Conservation (phyloP, 2,329 filamentous ascomycete species). For the Alternaria dauci region DNA sequence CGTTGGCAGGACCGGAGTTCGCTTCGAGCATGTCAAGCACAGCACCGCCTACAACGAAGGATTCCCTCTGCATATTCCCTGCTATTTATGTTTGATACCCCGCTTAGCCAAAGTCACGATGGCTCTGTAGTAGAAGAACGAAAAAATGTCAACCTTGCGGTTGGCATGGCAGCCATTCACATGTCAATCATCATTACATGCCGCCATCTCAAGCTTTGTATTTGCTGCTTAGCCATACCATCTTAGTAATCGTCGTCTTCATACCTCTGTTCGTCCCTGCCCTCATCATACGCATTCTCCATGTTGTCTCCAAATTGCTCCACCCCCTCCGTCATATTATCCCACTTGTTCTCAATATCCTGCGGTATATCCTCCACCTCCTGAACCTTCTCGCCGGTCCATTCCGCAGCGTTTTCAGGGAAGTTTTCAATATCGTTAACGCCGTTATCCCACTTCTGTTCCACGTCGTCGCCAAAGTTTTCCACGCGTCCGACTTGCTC, state of each 20-base stretch:
- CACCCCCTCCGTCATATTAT: slow-evolving; percentile 26
- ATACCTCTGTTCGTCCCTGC: slow-evolving; percentile 34
- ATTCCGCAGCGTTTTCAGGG: slow-evolving; percentile 33
- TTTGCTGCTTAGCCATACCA: background rate
- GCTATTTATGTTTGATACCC: background rate
- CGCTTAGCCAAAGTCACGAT: background rate
- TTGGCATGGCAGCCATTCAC: background rate
- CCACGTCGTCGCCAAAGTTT: slow-evolving; percentile 32
- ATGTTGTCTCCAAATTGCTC: slow-evolving; percentile 33
- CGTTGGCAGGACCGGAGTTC: background rate
- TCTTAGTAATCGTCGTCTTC: slow-evolving; percentile 31
- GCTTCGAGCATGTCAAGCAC: background rate
- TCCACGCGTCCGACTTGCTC: slow-evolving; percentile 35
- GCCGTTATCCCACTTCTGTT: slow-evolving; percentile 29
- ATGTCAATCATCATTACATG: background rate
- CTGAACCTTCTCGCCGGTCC: slow-evolving; percentile 37
- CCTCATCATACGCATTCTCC: slow-evolving; percentile 35
- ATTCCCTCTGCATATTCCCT: background rate
- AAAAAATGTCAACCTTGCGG: background rate
- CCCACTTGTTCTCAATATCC: slow-evolving; percentile 36
- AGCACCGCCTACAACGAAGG: background rate
- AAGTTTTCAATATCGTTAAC: slow-evolving; percentile 37
- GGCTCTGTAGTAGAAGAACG: background rate
- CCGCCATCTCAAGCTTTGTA: background rate
- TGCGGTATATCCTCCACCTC: slow-evolving; percentile 35